Conservation (phyloP, 1,139 yeast species). For the Lodderomyces beijingensis region DNA sequence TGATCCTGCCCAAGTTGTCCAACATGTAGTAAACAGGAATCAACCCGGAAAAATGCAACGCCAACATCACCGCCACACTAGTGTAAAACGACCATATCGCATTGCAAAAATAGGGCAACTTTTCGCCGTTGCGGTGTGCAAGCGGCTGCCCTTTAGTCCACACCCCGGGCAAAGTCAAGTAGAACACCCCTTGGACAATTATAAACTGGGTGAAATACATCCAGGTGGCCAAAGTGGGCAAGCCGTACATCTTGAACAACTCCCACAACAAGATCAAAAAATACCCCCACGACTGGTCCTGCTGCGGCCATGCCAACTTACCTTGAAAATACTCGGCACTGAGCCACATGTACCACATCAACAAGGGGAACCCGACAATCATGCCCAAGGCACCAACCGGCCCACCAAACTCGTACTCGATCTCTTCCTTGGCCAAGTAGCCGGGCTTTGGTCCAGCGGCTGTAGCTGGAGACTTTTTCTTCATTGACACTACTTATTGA, state of each 20-base stretch:
- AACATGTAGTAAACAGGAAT: conserved; percentile 71
- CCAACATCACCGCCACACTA: conserved; percentile 53
- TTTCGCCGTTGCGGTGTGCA: conserved; percentile 70
- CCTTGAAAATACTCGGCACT: conserved; percentile 80
- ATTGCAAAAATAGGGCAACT: conserved; percentile 88
- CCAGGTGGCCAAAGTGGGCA: conserved; percentile 69
- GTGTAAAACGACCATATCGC: conserved; percentile 83
- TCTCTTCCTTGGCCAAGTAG: conserved; percentile 33
- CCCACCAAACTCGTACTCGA: conserved; percentile 91
- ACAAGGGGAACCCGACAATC: conserved; percentile 86
- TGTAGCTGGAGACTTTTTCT: neutral
- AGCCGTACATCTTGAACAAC: conserved; percentile 51
- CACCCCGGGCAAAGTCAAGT: conserved; percentile 87
- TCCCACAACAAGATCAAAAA: conserved; percentile 47
- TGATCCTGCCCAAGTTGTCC: conserved; percentile 83
- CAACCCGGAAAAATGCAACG: conserved; percentile 66
- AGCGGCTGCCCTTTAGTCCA: conserved; percentile 95
- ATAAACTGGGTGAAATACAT: conserved; percentile 67
- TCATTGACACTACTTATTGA: too few relatives aligned
- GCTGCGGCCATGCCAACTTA: conserved; percentile 61
- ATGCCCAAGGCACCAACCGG: conserved; percentile 88
- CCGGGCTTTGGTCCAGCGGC: conserved; percentile 13
- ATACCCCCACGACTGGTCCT: conserved; percentile 53
- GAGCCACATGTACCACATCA: conserved; percentile 98
- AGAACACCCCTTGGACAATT: conserved; percentile 66